Evolutionary conservation across 352 stramenopile genomes (phyloP), one percentile per base, ranked within the genome.

Genomic region (Pelagophyceae sp.): DNA sequence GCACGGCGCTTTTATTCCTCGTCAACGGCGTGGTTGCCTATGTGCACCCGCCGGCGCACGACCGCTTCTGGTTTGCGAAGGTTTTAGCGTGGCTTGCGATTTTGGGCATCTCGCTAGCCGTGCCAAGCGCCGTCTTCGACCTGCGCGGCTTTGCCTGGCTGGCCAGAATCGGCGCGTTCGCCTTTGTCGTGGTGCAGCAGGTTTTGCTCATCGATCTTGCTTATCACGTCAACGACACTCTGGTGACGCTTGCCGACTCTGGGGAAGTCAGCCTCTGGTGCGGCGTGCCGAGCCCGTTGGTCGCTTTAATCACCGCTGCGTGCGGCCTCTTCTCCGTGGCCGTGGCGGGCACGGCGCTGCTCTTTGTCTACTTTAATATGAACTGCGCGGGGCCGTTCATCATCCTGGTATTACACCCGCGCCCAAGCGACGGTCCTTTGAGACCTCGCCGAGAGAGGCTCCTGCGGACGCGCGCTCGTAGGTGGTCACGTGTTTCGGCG

Each of bases 401-500:
- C 31, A 79, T 79, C 23, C 0, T 87, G n/a, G 29, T n/a, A n/a
- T n/a, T n/a, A n/a, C n/a, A n/a, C n/a, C n/a, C n/a, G n/a, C n/a
- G n/a, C n/a, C n/a, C n/a, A n/a, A n/a, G n/a, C n/a, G n/a, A n/a
- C n/a, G n/a, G n/a, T n/a, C n/a, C n/a, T n/a, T n/a, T n/a, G n/a
- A n/a, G n/a, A n/a, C n/a, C n/a, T n/a, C n/a, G n/a, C n/a, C n/a
- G n/a, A n/a, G n/a, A n/a, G n/a, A n/a, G n/a, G n/a, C n/a, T n/a
- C n/a, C n/a, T n/a, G n/a, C n/a, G n/a, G n/a, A n/a, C n/a, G n/a
- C n/a, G n/a, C n/a, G n/a, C n/a, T n/a, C n/a, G n/a, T n/a, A n/a
- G n/a, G n/a, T n/a, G n/a, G n/a, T n/a, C n/a, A 90, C 91, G 0
- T 83, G 96, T 33, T 97, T 92, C 3, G 81, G 95, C n/a, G 82